phyloP scores from a whole-genome alignment of 495 filamentous ascomycete genomes.

The Thozetella sp. region DNA sequence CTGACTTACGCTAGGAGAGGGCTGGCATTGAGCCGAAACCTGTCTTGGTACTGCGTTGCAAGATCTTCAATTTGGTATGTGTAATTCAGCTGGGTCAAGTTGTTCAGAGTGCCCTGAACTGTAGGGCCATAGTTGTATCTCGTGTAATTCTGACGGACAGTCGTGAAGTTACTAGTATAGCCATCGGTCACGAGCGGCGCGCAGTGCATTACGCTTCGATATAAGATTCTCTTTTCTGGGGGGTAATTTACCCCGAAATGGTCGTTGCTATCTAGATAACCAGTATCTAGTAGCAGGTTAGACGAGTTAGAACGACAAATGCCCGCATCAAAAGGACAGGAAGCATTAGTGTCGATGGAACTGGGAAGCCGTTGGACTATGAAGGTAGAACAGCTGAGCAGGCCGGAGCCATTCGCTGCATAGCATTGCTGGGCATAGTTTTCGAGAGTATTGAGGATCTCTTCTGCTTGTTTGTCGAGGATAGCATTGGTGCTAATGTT shows the following conservation, averaged over 20 bases:
- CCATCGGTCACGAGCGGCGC: conserved; percentile 10
- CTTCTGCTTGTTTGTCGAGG: background rate
- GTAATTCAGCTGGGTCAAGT: too few relatives aligned
- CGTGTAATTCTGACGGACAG: conserved; percentile 4
- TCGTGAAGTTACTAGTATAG: conserved; percentile 1
- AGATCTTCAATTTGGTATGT: too few relatives aligned
- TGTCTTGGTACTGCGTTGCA: too few relatives aligned
- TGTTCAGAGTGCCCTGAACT: too few relatives aligned
- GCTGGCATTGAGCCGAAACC: too few relatives aligned
- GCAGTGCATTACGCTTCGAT: conserved; percentile 6
- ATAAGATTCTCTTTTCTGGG: background rate
- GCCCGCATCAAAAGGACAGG: conserved; percentile 8
- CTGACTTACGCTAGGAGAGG: too few relatives aligned
- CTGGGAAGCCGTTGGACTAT: background rate
- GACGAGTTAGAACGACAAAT: conserved; percentile 1
- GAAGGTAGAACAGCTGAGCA: conserved; percentile 1
- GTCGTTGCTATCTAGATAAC: conserved; percentile 3
- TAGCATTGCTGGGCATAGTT: conserved; percentile 11
- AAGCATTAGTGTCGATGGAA: conserved; percentile 4
- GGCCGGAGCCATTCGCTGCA: background rate
- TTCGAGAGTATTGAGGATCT: too few relatives aligned
- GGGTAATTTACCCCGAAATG: conserved; percentile 12
- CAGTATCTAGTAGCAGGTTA: conserved; percentile 11
- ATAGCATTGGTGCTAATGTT: background rate
- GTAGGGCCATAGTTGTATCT: too few relatives aligned